phyloP scores from a whole-genome alignment of 2,329 filamentous ascomycete genomes.

The Penicillium crustosum region DNA sequence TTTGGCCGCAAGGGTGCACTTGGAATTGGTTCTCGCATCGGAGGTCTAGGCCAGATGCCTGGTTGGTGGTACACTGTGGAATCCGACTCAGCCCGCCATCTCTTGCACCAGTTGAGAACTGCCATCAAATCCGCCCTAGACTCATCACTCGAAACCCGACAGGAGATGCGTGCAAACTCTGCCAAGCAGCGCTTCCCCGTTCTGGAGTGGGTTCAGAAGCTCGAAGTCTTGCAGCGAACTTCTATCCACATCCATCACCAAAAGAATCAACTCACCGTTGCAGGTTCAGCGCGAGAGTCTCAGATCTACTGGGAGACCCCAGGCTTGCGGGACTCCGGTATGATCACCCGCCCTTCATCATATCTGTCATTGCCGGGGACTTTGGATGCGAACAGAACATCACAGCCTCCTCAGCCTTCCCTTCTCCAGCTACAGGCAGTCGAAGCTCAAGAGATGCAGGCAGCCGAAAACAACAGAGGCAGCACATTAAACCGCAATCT shows the following conservation, averaged over 20 bases:
- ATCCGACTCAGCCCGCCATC: constrained; percentile 61
- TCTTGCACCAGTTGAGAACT: constrained; percentile 64
- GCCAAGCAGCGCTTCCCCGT: constrained; percentile 67
- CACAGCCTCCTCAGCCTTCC: constrained; percentile 7
- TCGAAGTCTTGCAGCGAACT: constrained; percentile 62
- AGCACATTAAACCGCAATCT: constrained; percentile 11
- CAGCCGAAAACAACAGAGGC: constrained; percentile 3
- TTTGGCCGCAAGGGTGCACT: constrained; percentile 68
- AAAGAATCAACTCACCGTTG: constrained; percentile 25
- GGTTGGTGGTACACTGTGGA: constrained; percentile 72
- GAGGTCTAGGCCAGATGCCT: constrained; percentile 67
- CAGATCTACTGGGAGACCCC: constrained; percentile 20
- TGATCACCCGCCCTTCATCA: constrained; percentile 3
- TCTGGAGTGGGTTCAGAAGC: constrained; percentile 64
- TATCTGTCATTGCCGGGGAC: neutral
- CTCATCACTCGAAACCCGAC: constrained; percentile 55
- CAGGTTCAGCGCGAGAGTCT: constrained; percentile 35
- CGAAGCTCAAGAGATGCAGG: constrained; percentile 6
- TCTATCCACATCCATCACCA: constrained; percentile 59
- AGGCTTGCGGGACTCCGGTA: constrained; percentile 5
- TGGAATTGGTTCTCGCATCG: constrained; percentile 65
- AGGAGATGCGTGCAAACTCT: constrained; percentile 64
- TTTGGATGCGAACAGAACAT: constrained; percentile 4
- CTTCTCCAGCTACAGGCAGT: constrained; percentile 11
- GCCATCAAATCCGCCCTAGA: constrained; percentile 63